A percentile compares a stretch with the other conserved stretches of the same genome.
Conservation (phyloP, 495 filamentous ascomycete genomes). For the Neohortaea acidophila region DNA sequence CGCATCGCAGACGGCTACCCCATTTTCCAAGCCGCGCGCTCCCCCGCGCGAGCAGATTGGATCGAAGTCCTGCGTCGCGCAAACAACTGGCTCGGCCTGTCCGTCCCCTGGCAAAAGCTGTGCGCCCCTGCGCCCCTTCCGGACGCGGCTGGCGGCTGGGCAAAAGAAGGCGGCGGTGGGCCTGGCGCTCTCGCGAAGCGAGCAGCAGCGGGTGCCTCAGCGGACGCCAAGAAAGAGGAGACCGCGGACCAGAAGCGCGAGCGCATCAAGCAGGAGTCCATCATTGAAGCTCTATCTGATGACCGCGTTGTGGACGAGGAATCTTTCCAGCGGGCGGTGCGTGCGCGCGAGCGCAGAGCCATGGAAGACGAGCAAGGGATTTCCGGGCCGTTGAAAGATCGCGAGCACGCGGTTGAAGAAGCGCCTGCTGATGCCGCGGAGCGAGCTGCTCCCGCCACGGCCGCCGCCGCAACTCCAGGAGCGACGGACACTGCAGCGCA, state of each 20-base stretch:
- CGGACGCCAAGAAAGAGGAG: constrained; percentile 29
- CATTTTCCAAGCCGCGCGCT: constrained; percentile 57
- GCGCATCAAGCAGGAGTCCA: constrained; percentile 44
- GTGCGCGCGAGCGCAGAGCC: constrained; percentile 40
- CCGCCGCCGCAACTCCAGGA: not conserved
- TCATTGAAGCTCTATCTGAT: constrained; percentile 48
- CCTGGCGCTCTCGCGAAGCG: constrained; percentile 9
- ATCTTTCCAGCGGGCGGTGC: constrained; percentile 44
- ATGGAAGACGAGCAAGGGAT: constrained; percentile 32
- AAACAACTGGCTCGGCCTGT: constrained; percentile 49
- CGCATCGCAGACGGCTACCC: constrained; percentile 65
- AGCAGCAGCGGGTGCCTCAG: constrained; percentile 12
- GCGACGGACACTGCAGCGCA: constrained; percentile 7
- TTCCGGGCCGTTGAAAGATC: constrained; percentile 14
- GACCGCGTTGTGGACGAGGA: constrained; percentile 50
- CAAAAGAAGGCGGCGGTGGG: constrained; percentile 4
- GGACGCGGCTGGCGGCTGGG: constrained; percentile 21
- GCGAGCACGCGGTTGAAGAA: not conserved
- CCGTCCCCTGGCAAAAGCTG: constrained; percentile 49
- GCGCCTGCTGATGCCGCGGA: not conserved
- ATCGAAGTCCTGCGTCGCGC: constrained; percentile 52
- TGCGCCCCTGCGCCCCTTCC: constrained; percentile 53
- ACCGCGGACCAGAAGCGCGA: constrained; percentile 37
- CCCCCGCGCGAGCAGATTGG: constrained; percentile 62
- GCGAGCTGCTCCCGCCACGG: too few species aligned